Conservation (phyloP, 2,329 filamentous ascomycete species). For the Coniochaeta sp. region DNA sequence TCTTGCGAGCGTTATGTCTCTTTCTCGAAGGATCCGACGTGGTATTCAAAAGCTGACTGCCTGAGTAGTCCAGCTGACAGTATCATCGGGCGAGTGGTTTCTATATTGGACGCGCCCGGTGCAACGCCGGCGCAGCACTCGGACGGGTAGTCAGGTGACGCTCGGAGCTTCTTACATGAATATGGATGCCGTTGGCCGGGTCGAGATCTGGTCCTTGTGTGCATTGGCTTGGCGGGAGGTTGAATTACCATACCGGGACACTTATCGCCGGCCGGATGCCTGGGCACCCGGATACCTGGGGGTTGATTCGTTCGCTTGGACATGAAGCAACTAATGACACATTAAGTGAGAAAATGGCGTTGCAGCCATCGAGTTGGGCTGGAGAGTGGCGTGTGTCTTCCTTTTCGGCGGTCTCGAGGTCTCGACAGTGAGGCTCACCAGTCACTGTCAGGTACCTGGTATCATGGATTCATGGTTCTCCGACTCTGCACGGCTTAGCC, state of each 20-base stretch:
- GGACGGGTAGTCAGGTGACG: not conserved
- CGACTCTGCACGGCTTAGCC: too few relatives aligned
- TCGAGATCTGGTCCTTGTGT: conserved; percentile 11
- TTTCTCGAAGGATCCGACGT: not conserved
- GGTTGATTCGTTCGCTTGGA: not conserved
- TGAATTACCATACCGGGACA: not conserved
- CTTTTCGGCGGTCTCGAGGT: too few relatives aligned
- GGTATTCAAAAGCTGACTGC: not conserved
- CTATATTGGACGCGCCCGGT: not conserved
- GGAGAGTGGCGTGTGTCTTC: too few relatives aligned
- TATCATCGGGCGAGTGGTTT: not conserved
- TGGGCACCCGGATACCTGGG: not conserved
- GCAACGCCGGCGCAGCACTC: not conserved
- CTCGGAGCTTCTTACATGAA: not conserved
- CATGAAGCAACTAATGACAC: too few relatives aligned
- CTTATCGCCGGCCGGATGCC: not conserved
- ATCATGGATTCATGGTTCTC: too few relatives aligned
- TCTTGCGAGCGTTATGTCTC: not conserved
- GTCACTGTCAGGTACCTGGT: too few relatives aligned
- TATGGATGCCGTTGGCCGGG: not conserved
- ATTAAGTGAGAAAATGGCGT: too few relatives aligned
- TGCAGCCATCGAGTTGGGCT: too few relatives aligned
- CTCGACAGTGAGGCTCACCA: too few relatives aligned
- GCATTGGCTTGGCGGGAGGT: not conserved
- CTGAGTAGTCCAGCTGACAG: not conserved